Percentiles rank a stretch among this genome's conserved stretches.
phyloP scores from a whole-genome alignment of 129 eudicot genomes.

The Escallonia rubra region DNA sequence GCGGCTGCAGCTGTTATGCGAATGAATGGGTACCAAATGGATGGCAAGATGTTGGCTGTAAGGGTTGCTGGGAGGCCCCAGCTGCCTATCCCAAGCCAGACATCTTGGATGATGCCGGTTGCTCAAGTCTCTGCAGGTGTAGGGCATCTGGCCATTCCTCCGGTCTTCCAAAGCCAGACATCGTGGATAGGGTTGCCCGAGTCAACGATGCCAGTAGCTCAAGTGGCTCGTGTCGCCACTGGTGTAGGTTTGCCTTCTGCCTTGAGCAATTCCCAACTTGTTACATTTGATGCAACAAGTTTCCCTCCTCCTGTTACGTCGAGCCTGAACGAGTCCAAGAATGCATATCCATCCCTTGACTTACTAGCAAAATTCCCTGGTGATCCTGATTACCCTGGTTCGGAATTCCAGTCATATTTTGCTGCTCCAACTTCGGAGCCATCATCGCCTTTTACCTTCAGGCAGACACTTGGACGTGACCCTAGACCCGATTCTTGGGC shows the following conservation, averaged over 20 bases:
- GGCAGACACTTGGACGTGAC: not conserved
- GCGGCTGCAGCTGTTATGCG: slow-evolving; percentile 22
- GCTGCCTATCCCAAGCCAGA: slow-evolving; percentile 1
- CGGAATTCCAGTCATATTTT: slow-evolving; percentile 14
- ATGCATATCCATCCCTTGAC: slow-evolving; percentile 7
- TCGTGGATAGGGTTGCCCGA: not conserved
- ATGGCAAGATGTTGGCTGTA: slow-evolving; percentile 22
- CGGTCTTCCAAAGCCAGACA: not conserved
- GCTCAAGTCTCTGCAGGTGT: slow-evolving; percentile 5
- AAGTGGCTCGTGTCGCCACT: not conserved
- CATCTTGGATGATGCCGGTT: slow-evolving; percentile 9
- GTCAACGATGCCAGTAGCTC: slow-evolving; percentile 5
- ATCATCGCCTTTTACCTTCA: not conserved
- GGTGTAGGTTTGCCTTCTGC: not conserved
- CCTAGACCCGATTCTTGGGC: not conserved
- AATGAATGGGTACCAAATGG: slow-evolving; percentile 26
- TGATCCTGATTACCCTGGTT: slow-evolving; percentile 20
- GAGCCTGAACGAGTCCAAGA: not conserved
- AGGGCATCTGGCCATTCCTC: slow-evolving; percentile 1
- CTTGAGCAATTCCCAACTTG: not conserved
- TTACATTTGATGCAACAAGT: not conserved
- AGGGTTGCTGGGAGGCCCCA: slow-evolving; percentile 23
- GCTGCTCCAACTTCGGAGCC: not conserved
- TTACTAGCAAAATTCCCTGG: slow-evolving; percentile 10
- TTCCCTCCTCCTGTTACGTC: slow-evolving; percentile 2